Percentiles rank a stretch among this genome's conserved stretches.
Conservation (phyloP, 2,329 filamentous ascomycete species). For the Colletotrichum sp. region DNA sequence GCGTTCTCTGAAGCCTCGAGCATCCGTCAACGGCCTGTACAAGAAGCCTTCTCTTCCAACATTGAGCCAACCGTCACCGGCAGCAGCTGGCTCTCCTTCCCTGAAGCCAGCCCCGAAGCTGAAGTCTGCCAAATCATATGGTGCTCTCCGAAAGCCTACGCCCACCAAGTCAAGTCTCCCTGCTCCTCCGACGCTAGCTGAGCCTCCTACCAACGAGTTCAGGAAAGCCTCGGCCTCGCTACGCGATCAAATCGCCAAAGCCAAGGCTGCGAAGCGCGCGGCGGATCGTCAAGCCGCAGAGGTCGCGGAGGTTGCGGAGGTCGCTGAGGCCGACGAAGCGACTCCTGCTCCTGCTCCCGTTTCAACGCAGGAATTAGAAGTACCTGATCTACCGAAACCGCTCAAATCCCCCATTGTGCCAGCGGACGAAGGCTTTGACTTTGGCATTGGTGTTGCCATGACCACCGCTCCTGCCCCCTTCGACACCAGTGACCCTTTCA, state of each 20-base stretch:
- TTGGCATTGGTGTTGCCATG: slow-evolving; percentile 41
- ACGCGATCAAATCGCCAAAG: slow-evolving; percentile 90
- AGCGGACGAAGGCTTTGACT: slow-evolving; percentile 47
- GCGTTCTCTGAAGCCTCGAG: slow-evolving; percentile 52
- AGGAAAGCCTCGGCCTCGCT: slow-evolving; percentile 79
- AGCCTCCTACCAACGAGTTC: background rate
- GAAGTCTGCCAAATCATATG: slow-evolving; percentile 12
- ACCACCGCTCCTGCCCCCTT: slow-evolving; percentile 7
- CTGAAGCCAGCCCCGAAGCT: slow-evolving; percentile 3
- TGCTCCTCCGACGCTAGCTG: slow-evolving; percentile 20
- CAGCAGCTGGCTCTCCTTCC: background rate
- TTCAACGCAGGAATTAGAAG: background rate
- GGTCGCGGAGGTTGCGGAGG: slow-evolving; percentile 8
- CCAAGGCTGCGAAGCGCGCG: slow-evolving; percentile 79
- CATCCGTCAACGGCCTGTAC: slow-evolving; percentile 58
- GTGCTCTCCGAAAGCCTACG: background rate
- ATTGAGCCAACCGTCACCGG: slow-evolving; percentile 26
- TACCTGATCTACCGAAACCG: background rate
- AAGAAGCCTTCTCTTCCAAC: slow-evolving; percentile 58
- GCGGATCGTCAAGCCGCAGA: slow-evolving; percentile 38
- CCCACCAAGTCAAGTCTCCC: background rate
- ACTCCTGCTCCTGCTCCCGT: background rate
- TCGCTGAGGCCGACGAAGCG: background rate
- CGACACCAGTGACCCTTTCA: slow-evolving; percentile 67
- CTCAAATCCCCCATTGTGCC: slow-evolving; percentile 44